Evolutionary conservation across 176 grass and related monocot species (phyloP), one percentile per base, ranked within the genome.

Genomic region (Zea luxurians): DNA sequence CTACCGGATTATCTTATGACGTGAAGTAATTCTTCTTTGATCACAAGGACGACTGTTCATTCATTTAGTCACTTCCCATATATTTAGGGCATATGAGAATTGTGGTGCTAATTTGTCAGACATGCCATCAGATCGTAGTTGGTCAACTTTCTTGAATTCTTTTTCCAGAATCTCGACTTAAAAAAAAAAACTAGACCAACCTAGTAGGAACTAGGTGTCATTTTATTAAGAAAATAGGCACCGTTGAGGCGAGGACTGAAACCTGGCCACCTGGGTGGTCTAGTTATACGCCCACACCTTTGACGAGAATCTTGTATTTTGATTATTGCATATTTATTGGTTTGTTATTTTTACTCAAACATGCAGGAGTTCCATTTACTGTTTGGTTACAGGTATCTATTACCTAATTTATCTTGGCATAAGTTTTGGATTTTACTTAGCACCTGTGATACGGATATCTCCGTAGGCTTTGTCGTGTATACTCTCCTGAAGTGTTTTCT

Each of bases 371-470:
- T 2, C 16, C 43, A 57, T 59, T 59, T 73, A 13, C 1, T 80
- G 11, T 49, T 66, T 73, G 46, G 2, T 47, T 45, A 12, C 47
- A 47, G 53, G n/a, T 76, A 52, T 63, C 12, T 68, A 61, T 49
- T 42, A 41, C 12, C 64, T 21, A 60, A 60, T 66, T 12, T 68
- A 37, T 64, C 10, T 27, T 21, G 57, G 64, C 7, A 37, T 76
- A 37, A 62, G 68, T 20, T 52, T 65, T 38, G 15, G 13, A 37
- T 3, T 75, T 75, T 80, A 49, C 67, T 68, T 27, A n/a, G 49
- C 6, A 80, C 74, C 12, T 80, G 34, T 61, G 0, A 46, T 80
- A 75, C 47, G 50, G 27, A 66, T 80, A 10, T 40, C 50, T 73
- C 66, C 2, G 75, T 67, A 50, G 36, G 61, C 13, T 34, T 80